Base-by-base conservation (phyloP, 495 filamentous ascomycete species). In the Bathelium albidoporum region DNA sequence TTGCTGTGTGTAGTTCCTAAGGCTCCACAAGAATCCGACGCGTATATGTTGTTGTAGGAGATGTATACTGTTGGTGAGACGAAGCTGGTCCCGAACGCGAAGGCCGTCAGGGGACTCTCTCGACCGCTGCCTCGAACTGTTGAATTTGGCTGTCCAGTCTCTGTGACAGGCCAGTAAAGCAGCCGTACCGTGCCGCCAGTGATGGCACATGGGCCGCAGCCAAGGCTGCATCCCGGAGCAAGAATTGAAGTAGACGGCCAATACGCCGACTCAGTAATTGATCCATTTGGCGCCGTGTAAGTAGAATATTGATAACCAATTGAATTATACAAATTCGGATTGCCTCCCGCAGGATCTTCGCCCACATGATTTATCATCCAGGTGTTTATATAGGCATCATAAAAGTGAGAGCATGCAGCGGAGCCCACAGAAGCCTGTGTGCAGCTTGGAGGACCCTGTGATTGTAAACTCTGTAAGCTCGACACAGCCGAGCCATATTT, bases 101-200 rank as follows among this genome's bases (percentile, higher is more conserved):
- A 55, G 16, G 49, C 49, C 2, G 49, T 55, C 16, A 29, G 7
- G 0, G 49, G 49, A 20, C 49, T 55, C 4, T 55, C 16, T 4
- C 7, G 49, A 29, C 22, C 9, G n/a, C 4, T 10, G 20, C 34
- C 34, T 49, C n/a, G 32, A 39, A n/a, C 18, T 22, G 60, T 61
- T 49, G 60, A 61, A 28, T 29, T 55, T 41, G n/a, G 32, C 52
- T 41, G 52, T 43, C 24, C 49, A 28, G 49, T 55, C 24, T 55
- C 49, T 2, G 49, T 5, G 22, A 55, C 49, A 5, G 62, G 62
- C 62, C 62, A 64, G 62, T 64, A 64, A n/a, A 64, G 62, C 24
- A 64, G 31, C 11, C 59, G 62, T 0, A 64, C 62, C 9, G 26
- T 64, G 11, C 45, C 52, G 12, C 62, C 62, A 43, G 29, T 64